A percentile compares a stretch with the other conserved stretches of the same genome.
phyloP scores from a whole-genome alignment of 305 asterid species.

The Solanum hybrid region DNA sequence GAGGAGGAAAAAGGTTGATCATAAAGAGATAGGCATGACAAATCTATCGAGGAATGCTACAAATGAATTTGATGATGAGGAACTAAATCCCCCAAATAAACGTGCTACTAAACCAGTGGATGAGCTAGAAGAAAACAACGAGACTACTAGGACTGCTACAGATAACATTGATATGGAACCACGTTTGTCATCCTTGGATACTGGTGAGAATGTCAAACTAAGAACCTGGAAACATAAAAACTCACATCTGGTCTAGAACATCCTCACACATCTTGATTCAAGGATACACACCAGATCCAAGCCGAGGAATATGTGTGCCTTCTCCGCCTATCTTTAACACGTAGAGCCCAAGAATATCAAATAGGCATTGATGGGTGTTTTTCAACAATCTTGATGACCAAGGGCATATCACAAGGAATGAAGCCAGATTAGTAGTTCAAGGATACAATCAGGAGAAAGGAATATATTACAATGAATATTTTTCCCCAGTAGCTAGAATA shows the following conservation, averaged over 20 bases:
- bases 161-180: neutral
- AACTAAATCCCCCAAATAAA: neutral
- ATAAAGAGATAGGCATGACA: neutral
- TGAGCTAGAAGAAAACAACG: neutral
- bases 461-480: too few relatives aligned
- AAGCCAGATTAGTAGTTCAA: neutral
- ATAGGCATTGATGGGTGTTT: neutral
- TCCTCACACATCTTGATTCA: neutral
- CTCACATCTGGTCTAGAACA: neutral
- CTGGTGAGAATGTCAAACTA: neutral
- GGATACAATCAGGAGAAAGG: neutral
- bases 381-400: neutral
- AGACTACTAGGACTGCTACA: neutral
- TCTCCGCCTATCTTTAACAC: neutral
- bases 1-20: neutral
- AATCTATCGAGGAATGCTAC: neutral
- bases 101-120: neutral
- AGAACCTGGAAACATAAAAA: neutral
- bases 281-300: neutral
- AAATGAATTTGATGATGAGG: neutral
- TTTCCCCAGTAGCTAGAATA: neutral
- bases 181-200: neutral
- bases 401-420: neutral
- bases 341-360: neutral
- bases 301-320: neutral